A percentile compares a stretch with the other conserved stretches of the same genome.
Conservation (phyloP, 2,329 filamentous ascomycete genomes). For the Magnaporthiopsis poae region DNA sequence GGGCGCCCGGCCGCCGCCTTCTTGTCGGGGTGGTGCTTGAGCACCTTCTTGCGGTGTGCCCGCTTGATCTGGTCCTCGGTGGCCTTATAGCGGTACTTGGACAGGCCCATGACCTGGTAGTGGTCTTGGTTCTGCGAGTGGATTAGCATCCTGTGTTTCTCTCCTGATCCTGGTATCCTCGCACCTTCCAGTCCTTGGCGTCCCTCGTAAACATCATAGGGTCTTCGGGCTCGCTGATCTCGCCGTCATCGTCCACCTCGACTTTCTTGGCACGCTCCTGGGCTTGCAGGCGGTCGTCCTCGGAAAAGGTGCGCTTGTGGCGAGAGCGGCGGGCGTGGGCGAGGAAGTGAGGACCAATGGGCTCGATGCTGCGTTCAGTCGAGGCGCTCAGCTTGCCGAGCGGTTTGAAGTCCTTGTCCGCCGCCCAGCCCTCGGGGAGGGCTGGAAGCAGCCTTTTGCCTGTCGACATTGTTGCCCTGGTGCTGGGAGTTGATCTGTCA, state of each 20-base stretch:
- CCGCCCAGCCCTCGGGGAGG: constrained; percentile 71
- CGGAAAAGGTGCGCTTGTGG: constrained; percentile 94
- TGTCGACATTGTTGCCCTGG: constrained; percentile 24
- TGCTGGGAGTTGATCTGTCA: background rate
- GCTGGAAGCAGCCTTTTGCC: constrained; percentile 59
- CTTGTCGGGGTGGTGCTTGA: constrained; percentile 98
- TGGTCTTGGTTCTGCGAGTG: constrained; percentile 72
- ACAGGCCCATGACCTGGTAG: constrained; percentile 88
- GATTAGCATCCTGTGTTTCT: constrained; percentile 1
- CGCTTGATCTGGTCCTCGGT: constrained; percentile 98
- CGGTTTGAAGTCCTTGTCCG: constrained; percentile 85
- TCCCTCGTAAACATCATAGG: constrained; percentile 83
- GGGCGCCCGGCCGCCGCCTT: constrained; percentile 79
- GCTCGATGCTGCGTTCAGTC: constrained; percentile 81
- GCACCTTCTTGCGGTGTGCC: constrained; percentile 98
- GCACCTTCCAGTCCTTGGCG: constrained; percentile 98
- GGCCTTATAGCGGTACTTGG: constrained; percentile 83
- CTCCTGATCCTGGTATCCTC: constrained; percentile 14
- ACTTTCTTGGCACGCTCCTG: constrained; percentile 91
- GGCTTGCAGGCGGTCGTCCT: constrained; percentile 95
- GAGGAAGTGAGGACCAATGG: constrained; percentile 93
- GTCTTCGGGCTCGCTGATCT: constrained; percentile 90
- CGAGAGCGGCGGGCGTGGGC: constrained; percentile 91
- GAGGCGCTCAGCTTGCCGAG: constrained; percentile 66
- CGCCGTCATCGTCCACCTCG: constrained; percentile 76